Evolutionary conservation across 495 filamentous ascomycete genomes (phyloP), one percentile per base, ranked within the genome.

Genomic region (Lepraria neglecta): DNA sequence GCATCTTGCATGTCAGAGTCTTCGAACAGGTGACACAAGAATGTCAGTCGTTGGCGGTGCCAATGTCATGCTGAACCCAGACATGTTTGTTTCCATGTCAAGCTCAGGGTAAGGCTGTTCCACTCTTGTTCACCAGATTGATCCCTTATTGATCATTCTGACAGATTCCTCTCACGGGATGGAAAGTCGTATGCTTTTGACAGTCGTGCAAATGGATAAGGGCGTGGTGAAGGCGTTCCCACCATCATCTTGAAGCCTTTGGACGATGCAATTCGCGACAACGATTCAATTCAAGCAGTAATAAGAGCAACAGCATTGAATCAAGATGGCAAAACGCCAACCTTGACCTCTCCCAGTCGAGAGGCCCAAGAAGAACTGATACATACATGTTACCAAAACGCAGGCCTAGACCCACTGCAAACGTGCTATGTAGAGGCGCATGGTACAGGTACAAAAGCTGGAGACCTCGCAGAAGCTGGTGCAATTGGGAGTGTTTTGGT

Each of bases 401-500:
- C 72, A 2, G 69, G 71, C 0, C 65, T 81, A 0, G 44, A 67
- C 15, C 60, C 73, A n/a, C 21, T 46, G 6, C 59, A 71, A 3
- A 80, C 77, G 0, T 59, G 71, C 21, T 82, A 75, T 45, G 62
- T 82, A 12, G 76, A 78, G 56, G 78, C 76, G 10, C 80, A 83
- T 61, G 78, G 78, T 0, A 80, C 78, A 10, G 80, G 79, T 28
- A 84, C 81, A 2, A 38, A 64, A 0, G 70, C 74, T 3, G 81
- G 81, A 0, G 81, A 84, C 45, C 75, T 74, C 0, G 70, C 79
- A 2, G 81, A 84, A 59, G 62, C 69, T 0, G 60, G 60, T 0
- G 75, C 70, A 0, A 60, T 79, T 17, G 65, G 48, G n/a, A n/a
- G n/a, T n/a, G n/a, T 61, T 69, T 68, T 59, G 33, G 57, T 1